Evolutionary conservation across 1,284 basidiomycete genomes (phyloP), one percentile per base, ranked within the genome.

Genomic region (Rhizoctonia solani): DNA sequence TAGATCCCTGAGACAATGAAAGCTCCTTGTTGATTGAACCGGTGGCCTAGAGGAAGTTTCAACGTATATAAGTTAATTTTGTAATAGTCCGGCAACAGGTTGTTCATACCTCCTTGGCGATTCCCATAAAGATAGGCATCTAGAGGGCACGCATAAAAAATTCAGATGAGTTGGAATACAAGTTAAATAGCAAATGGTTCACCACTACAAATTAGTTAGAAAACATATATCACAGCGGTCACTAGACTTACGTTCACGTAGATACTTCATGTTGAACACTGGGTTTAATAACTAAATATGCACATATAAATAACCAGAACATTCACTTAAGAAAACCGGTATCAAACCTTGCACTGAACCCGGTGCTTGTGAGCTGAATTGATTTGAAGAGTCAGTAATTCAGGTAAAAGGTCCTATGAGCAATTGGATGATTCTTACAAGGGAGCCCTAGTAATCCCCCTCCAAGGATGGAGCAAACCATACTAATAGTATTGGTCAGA

Each of bases 201-300:
- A 65, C 61, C 61, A 65, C 61, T 65, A n/a, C 16, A 42, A 16
- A 19, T 14, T 42, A 21, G 39, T 27, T 52, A 42, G 21, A 19
- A 14, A 53, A 21, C 27, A 44, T 4, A 42, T 25, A 41, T 6
- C 3, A 29, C 14, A 32, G 19, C 5, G 29, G 29, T 19, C 4
- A 29, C 44, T 14, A 29, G 11, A 42, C 61, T 65, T 21, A 65
- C 61, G 39, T 65, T 77, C 74, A 21, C 80, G 79, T 66, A 85
- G 76, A 53, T 84, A 81, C 3, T 77, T 73, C 3, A 79, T 74
- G 0, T 80, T 80, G 69, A 85, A 84, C 3, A 83, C 79, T 8
- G 83, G 81, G 54, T 76, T 79, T 9, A 83, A 78, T 54, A 83
- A 76, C 72, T 82, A 83, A 46, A 82, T 77, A 70, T 85, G 83